phyloP scores from a whole-genome alignment of 2,329 filamentous ascomycete species.

The Colletotrichum lupini region DNA sequence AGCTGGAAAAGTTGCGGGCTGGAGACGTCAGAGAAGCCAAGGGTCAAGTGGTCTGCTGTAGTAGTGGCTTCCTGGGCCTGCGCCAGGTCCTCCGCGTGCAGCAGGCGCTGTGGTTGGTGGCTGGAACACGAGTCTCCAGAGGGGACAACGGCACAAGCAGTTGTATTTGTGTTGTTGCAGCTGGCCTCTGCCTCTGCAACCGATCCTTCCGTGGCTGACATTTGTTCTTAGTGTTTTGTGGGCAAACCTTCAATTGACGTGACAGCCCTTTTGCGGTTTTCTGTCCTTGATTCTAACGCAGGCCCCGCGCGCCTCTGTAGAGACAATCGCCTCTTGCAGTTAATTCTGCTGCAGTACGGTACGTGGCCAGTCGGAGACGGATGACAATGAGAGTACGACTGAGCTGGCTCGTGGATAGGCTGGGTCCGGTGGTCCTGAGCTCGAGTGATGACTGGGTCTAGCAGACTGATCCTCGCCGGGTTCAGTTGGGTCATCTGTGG shows the following conservation, averaged over 20 bases:
- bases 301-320: constrained; percentile 14
- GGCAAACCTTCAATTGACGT: neutral
- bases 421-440: constrained; percentile 32
- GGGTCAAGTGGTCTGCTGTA: constrained; percentile 35
- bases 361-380: constrained; percentile 16
- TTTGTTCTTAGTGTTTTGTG: constrained; percentile 15
- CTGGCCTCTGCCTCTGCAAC: constrained; percentile 14
- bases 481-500: constrained; percentile 26
- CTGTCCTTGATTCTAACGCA: neutral
- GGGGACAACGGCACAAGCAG: constrained; percentile 11
- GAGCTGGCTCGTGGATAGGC: constrained; percentile 27
- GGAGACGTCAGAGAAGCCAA: constrained; percentile 55
- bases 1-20: constrained; percentile 52
- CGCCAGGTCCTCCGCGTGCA: constrained; percentile 7
- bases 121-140: neutral
- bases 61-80: constrained; percentile 14
- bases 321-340: neutral
- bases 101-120: constrained; percentile 24
- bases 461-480: constrained; percentile 29
- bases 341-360: neutral
- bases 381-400: neutral
- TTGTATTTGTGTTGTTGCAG: constrained; percentile 3
- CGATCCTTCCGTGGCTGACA: constrained; percentile 13
- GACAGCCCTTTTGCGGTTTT: neutral
- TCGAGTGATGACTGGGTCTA: constrained; percentile 31